phyloP scores from a whole-genome alignment of 78 protist species.

The Cyanophora paradoxa region DNA sequence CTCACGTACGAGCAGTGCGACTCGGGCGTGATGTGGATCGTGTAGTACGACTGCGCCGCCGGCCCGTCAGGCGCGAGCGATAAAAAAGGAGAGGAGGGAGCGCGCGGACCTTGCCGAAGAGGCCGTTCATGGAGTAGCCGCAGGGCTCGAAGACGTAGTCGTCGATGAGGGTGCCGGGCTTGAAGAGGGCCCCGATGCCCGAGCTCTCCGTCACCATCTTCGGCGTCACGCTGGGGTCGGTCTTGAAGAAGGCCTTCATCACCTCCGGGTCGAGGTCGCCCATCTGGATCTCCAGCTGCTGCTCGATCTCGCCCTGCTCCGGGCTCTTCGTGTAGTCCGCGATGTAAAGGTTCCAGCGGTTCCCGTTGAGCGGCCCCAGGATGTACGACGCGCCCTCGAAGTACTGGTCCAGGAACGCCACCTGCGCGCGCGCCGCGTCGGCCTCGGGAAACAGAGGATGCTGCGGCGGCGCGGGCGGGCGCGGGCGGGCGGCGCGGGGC shows the following conservation, averaged over 20 bases:
- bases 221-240: conserved; percentile 31
- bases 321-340: conserved; percentile 40
- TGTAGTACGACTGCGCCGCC: conserved; percentile 47
- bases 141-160: conserved; percentile 75
- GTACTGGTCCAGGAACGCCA: conserved; percentile 13
- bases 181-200: conserved; percentile 36
- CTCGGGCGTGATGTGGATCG: conserved; percentile 80
- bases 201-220: conserved; percentile 40
- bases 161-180: not conserved
- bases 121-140: conserved; percentile 91
- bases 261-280: conserved; percentile 63
- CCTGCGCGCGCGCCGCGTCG: too few species aligned
- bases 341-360: conserved; percentile 78
- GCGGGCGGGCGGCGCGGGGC: too few species aligned
- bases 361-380: conserved; percentile 73
- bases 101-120: conserved; percentile 17
- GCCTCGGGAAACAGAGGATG: too few species aligned
- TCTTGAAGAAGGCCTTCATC: conserved; percentile 52
- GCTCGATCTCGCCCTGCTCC: not conserved
- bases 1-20: conserved; percentile 37
- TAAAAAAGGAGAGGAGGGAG: too few species aligned
- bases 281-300: conserved; percentile 67
- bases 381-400: conserved; percentile 59
- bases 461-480: too few species aligned
- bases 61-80: too few species aligned